Evolutionary conservation across 176 grass and related monocot genomes (phyloP), one percentile per base, ranked within the genome.

Genomic region (Thinopyrum elongatum): DNA sequence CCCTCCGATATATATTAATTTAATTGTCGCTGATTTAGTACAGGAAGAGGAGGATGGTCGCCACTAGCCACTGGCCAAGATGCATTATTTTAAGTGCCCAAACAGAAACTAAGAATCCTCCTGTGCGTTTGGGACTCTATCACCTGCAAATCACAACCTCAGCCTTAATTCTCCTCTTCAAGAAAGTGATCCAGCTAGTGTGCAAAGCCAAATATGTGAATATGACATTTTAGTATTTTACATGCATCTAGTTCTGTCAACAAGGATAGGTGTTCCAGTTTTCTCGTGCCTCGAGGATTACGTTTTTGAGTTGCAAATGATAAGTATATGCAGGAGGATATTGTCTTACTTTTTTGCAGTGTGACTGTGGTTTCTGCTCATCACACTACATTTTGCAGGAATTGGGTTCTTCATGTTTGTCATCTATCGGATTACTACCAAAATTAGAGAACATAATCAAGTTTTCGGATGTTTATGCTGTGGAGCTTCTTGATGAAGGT

Each of bases 391-490:
- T 75, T 74, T 90, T 86, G 16, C 88, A 95, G 93, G 90, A 89
- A 51, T 46, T 82, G 34, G 38, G 14, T 73, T 77, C 86, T 66
- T 88, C 90, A 34, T 92, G 90, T 84, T 90, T 65, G 70, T 81
- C 89, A 76, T 90, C 88, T 57, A 84, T 98, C 64, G 64, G 66
- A 66, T 9, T 72, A 14, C 88, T 76, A 59, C 80, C 84, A 79
- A 93, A 86, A 66, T 87, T 83, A 53, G 86, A 91, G 35, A 91
- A 21, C 6, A 42, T 85, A 63, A 90, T 95, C 47, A 87, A 83
- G 15, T 98, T 94, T 83, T 73, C 86, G 67, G 86, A 98, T 94
- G 58, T 98, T 25, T 98, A 98, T 82, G 93, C 93, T 31, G 74
- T 95, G 83, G 91, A 98, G 81, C 88, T 88, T 36, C 91, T 94